Evolutionary conservation across 2,329 filamentous ascomycete species (phyloP), one percentile per base, ranked within the genome.

Genomic region (Pezicula radicicola): DNA sequence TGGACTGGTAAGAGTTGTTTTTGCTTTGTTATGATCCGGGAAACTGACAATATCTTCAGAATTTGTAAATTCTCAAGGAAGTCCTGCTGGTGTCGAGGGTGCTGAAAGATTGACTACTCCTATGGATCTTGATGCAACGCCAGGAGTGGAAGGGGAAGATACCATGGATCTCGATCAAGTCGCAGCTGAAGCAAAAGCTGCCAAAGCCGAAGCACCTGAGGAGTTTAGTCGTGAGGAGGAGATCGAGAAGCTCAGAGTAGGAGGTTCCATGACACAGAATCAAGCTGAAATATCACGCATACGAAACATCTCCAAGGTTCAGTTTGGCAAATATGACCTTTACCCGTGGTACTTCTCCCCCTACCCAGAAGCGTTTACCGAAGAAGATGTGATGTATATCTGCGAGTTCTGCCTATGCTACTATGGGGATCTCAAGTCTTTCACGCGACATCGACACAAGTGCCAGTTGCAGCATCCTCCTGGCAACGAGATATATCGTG

Each of bases 321-420:
- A 97, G 68, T 97, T 99, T 77, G 95, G 94, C 42, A 85, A 87
- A 61, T 88, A 85, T 67, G 91, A 97, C 63, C 83, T 99, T 41
- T 95, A 96, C 68, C 94, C 94, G 0, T 99, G 94, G 94, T 99
- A 99, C 70, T 99, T 99, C 74, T 96, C 91, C 5, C 94, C 94
- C 0, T 99, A 99, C 64, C 94, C 94, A 0, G 88, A 95, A 65
- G 78, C 85, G 2, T 97, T 96, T 68, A 87, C 87, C 19, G 88
- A 94, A 61, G 88, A 88, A 60, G 94, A 99, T 60, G 80, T 94
- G 58, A 89, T 97, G 59, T 97, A 89, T 73, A 93, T 99, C 63
- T 97, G 95, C 79, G 95, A 99, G 69, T 97, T 97, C 72, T 99
- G 94, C 65, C 79, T 99, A 21, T 87, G 83, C 59, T 99, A 99